Conservation (phyloP, 257 asterid genomes). For the Ilex aquifolium region DNA sequence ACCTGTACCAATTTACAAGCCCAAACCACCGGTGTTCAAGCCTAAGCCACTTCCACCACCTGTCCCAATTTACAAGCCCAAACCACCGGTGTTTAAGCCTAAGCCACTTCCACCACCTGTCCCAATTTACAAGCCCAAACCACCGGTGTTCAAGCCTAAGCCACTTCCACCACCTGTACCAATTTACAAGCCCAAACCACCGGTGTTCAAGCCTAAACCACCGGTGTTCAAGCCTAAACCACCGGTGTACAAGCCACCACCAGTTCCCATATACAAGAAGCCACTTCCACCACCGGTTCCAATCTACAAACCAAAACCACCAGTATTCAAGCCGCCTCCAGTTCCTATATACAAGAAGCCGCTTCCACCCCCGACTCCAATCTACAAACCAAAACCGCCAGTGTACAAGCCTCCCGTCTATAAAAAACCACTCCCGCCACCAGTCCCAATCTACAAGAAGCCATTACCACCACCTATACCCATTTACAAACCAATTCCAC, state of each 20-base stretch:
- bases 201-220: constrained; percentile 20
- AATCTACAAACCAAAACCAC: constrained; percentile 32
- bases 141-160: constrained; percentile 10
- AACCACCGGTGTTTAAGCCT: constrained; percentile 29
- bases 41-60: constrained; percentile 32
- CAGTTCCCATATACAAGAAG: constrained; percentile 12
- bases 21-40: constrained; percentile 26
- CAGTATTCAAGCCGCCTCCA: constrained; percentile 6
- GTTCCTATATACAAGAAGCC: neutral
- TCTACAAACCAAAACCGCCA: constrained; percentile 24
- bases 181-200: constrained; percentile 17
- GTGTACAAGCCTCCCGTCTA: neutral
- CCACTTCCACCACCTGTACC: constrained; percentile 36
- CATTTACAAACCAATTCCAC: neutral
- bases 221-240: constrained; percentile 17
- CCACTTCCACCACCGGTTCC: constrained; percentile 42
- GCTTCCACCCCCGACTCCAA: neutral
- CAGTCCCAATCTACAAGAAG: neutral
- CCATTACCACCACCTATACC: neutral
- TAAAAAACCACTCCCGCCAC: neutral
- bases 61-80: constrained; percentile 24
- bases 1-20: constrained; percentile 17
- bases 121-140: constrained; percentile 14
- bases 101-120: neutral
- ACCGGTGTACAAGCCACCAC: constrained; percentile 5